Evolutionary conservation across 1,284 basidiomycete genomes (phyloP).

Genomic region (Austroboletus novae-zelandiae): DNA sequence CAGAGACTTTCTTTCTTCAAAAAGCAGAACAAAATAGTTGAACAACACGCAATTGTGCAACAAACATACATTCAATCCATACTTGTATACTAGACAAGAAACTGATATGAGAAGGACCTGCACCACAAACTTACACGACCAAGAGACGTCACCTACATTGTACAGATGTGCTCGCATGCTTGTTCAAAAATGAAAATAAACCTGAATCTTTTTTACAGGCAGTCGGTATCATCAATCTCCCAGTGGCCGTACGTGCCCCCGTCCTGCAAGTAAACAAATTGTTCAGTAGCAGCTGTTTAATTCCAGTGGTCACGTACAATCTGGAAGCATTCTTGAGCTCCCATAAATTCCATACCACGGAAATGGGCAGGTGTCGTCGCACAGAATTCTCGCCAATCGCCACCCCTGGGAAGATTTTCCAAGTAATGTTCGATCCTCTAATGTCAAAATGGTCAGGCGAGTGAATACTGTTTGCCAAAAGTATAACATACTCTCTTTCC

Average conservation of each 20-base stretch:
- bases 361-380: constrained; percentile 31
- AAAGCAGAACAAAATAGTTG: too few relatives aligned
- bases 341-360: constrained; percentile 19
- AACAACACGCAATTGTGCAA: too few relatives aligned
- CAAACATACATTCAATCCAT: too few relatives aligned
- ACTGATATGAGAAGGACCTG: too few relatives aligned
- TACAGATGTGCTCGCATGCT: too few relatives aligned
- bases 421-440: constrained; percentile 27
- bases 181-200: too few relatives aligned
- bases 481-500: constrained; percentile 14
- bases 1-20: too few relatives aligned
- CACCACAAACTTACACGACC: too few relatives aligned
- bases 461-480: not conserved
- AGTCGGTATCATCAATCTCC: constrained; percentile 22
- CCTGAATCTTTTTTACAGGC: not conserved
- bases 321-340: constrained; percentile 25
- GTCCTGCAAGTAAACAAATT: constrained; percentile 7
- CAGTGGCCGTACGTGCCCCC: constrained; percentile 23
- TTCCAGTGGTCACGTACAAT: constrained; percentile 3
- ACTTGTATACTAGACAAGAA: too few relatives aligned
- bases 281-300: not conserved
- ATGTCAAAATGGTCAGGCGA: not conserved
- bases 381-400: constrained; percentile 31
- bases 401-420: constrained; percentile 22
- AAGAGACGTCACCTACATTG: too few relatives aligned